These are phyloP conservation scores for Zygoascus hellenicus DNA, from an alignment of 1,139 yeast species.

Conservation along the genomic window DNA sequence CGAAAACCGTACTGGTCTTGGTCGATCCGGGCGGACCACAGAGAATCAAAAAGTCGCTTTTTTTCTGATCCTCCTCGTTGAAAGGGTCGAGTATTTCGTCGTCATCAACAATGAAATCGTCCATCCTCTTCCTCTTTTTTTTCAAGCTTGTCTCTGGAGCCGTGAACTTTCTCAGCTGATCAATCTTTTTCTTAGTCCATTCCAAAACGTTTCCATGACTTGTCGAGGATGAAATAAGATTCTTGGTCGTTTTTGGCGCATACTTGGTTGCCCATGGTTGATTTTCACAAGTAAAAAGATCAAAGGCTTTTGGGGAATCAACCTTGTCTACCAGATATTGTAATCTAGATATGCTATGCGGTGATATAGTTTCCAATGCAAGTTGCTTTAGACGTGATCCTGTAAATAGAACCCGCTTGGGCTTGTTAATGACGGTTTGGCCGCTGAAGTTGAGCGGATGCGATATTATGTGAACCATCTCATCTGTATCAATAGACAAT, in stretches of 20 bases:
- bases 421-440: not conserved
- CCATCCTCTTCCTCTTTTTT: constrained; percentile 30
- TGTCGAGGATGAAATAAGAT: constrained; percentile 17
- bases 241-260: constrained; percentile 20
- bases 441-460: not conserved
- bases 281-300: constrained; percentile 24
- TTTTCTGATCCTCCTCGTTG: constrained; percentile 26
- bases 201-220: constrained; percentile 16
- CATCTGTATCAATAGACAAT: constrained; percentile 1
- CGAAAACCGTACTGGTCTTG: constrained; percentile 68
- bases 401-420: too few species aligned
- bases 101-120: constrained; percentile 44
- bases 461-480: not conserved
- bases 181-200: constrained; percentile 21
- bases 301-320: constrained; percentile 24
- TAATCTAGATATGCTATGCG: constrained; percentile 10
- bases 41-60: constrained; percentile 42
- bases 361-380: constrained; percentile 11
- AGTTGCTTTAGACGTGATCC: not conserved
- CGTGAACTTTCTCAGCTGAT: constrained; percentile 15
- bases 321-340: constrained; percentile 12
- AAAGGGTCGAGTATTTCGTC: constrained; percentile 29
- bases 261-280: constrained; percentile 28
- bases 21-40: constrained; percentile 74
- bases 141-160: constrained; percentile 23